phyloP scores from a whole-genome alignment of 108 stramenopile species.

The Tribonema minus region DNA sequence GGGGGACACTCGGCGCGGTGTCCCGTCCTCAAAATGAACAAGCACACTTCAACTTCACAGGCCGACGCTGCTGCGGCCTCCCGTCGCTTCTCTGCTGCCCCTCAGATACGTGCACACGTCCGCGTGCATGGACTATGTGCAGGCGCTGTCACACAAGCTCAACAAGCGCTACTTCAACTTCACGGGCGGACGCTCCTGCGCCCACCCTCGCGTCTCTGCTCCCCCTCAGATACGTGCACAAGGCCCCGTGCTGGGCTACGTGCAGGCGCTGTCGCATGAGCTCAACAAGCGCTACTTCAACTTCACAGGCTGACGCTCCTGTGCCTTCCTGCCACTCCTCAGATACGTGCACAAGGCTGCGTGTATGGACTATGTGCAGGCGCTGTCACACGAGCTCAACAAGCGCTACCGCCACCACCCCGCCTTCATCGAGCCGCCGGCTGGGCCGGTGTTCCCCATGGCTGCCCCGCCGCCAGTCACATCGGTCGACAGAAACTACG shows the following conservation, averaged over 20 bases:
- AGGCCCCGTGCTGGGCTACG: neutral
- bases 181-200: neutral
- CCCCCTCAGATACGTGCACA: neutral
- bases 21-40: no score
- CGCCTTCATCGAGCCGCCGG: no score
- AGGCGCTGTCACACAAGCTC: slow-evolving; percentile 25
- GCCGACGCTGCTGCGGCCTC: neutral
- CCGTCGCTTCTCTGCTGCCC: no score
- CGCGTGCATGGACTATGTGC: neutral
- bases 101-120: neutral
- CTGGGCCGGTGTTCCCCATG: no score
- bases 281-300: neutral
- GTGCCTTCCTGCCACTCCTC: neutral
- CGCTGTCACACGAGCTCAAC: slow-evolving; percentile 37
- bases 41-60: neutral
- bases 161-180: slow-evolving; percentile 6
- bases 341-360: neutral
- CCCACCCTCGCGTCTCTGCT: neutral
- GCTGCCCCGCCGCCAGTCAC: no score
- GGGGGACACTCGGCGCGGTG: no score
- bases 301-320: neutral
- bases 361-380: neutral
- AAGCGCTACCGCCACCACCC: slow-evolving; percentile 3
- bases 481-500: no score
- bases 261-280: neutral